phyloP scores from a whole-genome alignment of 2,329 filamentous ascomycete species.

The Clarireedia sp. region DNA sequence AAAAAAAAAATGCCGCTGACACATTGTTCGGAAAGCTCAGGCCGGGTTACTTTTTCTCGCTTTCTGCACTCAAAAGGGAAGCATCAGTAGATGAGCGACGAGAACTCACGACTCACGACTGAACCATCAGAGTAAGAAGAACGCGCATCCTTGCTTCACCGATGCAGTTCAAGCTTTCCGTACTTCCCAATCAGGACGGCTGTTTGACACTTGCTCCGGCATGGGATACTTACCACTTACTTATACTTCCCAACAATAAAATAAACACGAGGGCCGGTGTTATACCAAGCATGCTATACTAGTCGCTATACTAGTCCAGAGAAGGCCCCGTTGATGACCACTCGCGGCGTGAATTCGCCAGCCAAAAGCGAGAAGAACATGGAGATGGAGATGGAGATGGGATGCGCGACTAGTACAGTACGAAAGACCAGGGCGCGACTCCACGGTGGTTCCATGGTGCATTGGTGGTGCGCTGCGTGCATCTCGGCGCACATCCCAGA shows the following conservation, averaged over 20 bases:
- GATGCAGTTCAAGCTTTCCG: not conserved
- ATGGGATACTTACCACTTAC: not conserved
- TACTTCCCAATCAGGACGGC: not conserved
- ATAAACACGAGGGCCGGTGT: too few relatives aligned
- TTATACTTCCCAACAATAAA: too few relatives aligned
- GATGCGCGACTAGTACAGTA: too few relatives aligned
- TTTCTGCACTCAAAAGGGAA: not conserved
- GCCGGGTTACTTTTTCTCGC: conserved; percentile 3
- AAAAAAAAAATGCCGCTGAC: conserved; percentile 1
- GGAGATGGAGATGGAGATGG: too few relatives aligned
- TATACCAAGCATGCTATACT: too few relatives aligned
- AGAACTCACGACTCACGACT: not conserved
- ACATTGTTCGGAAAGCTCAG: conserved; percentile 1
- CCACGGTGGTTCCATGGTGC: not conserved
- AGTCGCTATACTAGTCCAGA: too few relatives aligned
- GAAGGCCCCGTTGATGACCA: too few relatives aligned
- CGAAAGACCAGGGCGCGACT: too few relatives aligned
- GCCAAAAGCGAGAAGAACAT: too few relatives aligned
- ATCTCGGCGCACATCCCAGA: not conserved
- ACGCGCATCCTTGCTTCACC: not conserved
- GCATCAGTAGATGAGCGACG: not conserved
- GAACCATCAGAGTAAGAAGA: not conserved
- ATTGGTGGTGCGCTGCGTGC: too few relatives aligned
- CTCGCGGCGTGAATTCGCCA: too few relatives aligned
- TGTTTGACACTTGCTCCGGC: not conserved